These are phyloP conservation scores for Scytalidium sp. DNA, from an alignment of 2,329 filamentous ascomycete genomes.

Conservation along the genomic window DNA sequence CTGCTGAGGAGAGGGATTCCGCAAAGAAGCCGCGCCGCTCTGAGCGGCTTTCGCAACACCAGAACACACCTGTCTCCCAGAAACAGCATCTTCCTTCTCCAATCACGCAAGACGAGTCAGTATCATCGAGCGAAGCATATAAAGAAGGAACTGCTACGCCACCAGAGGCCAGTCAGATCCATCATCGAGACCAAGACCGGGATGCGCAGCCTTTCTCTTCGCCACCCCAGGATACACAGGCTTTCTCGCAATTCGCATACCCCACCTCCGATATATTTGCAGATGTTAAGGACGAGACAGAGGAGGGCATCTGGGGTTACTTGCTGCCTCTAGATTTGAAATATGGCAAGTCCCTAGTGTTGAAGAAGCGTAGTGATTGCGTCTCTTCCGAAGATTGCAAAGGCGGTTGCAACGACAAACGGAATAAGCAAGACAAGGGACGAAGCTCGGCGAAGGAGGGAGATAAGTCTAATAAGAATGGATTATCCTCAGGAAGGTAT, in stretches of 20 bases:
- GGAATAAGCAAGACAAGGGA: constrained; percentile 41
- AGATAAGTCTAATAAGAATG: constrained; percentile 56
- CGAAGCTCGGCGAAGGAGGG: constrained; percentile 51
- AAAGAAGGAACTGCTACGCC: constrained; percentile 74
- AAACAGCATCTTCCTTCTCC: constrained; percentile 78
- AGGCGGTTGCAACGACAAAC: constrained; percentile 35
- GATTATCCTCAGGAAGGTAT: constrained; percentile 74
- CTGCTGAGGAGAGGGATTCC: constrained; percentile 20
- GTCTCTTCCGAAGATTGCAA: constrained; percentile 51
- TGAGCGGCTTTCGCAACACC: constrained; percentile 61
- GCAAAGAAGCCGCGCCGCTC: constrained; percentile 83
- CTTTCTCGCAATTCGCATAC: constrained; percentile 77
- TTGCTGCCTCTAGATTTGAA: constrained; percentile 75
- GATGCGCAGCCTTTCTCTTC: constrained; percentile 37
- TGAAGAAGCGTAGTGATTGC: constrained; percentile 73
- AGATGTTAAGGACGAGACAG: constrained; percentile 79
- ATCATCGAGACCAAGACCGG: constrained; percentile 40
- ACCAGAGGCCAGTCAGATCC: constrained; percentile 55
- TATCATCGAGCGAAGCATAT: constrained; percentile 51
- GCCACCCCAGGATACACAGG: constrained; percentile 74
- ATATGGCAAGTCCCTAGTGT: constrained; percentile 66
- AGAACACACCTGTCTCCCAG: constrained; percentile 55
- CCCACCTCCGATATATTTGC: constrained; percentile 70
- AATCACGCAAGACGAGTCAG: constrained; percentile 66
- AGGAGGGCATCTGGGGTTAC: constrained; percentile 86